phyloP scores from a whole-genome alignment of 345 rosid genomes.

The Cardiospermum halicacabum region DNA sequence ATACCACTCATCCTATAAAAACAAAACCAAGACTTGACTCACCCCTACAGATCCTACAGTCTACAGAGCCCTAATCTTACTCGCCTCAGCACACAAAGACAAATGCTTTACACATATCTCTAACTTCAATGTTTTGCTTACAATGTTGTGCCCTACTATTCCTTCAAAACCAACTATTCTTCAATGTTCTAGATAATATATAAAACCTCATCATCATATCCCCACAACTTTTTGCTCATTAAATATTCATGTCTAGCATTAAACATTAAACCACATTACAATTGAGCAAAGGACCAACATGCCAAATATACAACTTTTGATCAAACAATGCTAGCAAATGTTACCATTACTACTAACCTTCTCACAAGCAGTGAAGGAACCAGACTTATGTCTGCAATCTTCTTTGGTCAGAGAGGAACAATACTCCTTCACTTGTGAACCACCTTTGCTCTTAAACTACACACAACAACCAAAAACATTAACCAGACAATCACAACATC shows the following conservation, averaged over 20 bases:
- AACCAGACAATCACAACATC: background rate
- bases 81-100: background rate
- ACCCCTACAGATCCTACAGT: too few relatives aligned
- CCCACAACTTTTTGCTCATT: background rate
- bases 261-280: background rate
- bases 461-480: background rate
- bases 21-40: background rate
- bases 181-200: background rate
- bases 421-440: slow-evolving; percentile 92
- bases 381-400: slow-evolving; percentile 85
- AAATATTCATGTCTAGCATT: background rate
- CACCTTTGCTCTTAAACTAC: slow-evolving; percentile 97
- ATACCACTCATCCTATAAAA: slow-evolving; percentile 1
- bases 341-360: slow-evolving; percentile 48
- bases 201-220: background rate
- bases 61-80: background rate
- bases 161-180: background rate
- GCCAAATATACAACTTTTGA: background rate
- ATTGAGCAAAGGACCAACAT: background rate
- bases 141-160: background rate
- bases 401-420: slow-evolving; percentile 90
- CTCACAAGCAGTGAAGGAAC: slow-evolving; percentile 80
- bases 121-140: background rate
- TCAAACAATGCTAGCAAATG: background rate
- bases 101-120: background rate